Evolutionary conservation across 2,329 filamentous ascomycete genomes (phyloP), one percentile per base, ranked within the genome.

Genomic region (Rutstroemia sp.): DNA sequence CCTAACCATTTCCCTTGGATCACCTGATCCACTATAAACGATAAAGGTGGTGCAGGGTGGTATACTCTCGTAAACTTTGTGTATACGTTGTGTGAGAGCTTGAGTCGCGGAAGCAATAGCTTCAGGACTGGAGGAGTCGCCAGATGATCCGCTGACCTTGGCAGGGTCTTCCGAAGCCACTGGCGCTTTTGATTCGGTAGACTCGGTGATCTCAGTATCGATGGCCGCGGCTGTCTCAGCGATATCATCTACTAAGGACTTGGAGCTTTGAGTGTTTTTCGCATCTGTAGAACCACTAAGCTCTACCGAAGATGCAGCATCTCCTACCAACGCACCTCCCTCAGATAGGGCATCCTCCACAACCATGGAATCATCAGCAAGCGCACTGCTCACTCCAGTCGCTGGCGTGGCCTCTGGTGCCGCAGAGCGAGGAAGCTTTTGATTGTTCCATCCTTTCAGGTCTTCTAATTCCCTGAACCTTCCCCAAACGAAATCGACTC

Each of bases 401-500:
- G n/a, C 17, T 16, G 14, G 25, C 9, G n/a, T 10, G 9, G 6
- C 34, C 30, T 38, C 21, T 1, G 19, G 25, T 34, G 30, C 16
- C 21, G 39, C 17, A n/a, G 40, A 10, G 38, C 51, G 44, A 44
- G 52, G 44, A 51, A 57, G 51, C 54, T 63, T 76, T 67, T 81
- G 82, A 57, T 75, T 76, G 63, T 84, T 85, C 83, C 83, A 86
- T 82, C 83, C 83, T 60, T 83, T 82, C 16, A 82, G 72, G 16
- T 80, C 79, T 68, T 87, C 84, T 40, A 87, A 75, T 65, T 84
- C 81, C 58, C 83, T 79, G 71, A 88, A 78, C 55, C 84, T 78
- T 5, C 78, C 84, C 77, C 82, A 87, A 16, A 84, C 77, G 64
- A 88, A 86, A 66, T 87, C 83, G 44, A 84, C 82, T 45, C 83